Base-by-base conservation (phyloP, 441 rosid genomes). In the Sinapis alba region DNA sequence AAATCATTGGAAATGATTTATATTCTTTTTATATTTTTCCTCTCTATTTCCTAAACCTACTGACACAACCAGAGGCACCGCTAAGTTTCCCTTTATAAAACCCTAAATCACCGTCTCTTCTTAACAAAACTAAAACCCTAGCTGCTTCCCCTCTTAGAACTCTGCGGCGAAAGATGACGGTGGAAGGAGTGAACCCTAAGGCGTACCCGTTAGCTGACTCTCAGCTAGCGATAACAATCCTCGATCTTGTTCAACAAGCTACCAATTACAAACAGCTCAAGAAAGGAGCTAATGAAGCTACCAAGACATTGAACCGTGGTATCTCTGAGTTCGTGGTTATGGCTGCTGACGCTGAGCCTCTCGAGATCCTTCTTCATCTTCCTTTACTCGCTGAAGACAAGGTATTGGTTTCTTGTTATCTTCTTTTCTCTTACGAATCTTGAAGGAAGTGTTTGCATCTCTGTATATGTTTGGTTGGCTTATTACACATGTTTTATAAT, bases 171-270 rank as follows among this genome's bases (percentile, higher is more conserved):
- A 41, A 41, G 73, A 72, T 68, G 78, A 72, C 73, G 89, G 87
- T 89, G 1, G 96, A 88, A 53, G 84, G 85, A 28, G 98, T 93
- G 69, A 93, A 95, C 76, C 98, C 99, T 1, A 95, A 90, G 80
- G 99, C 99, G 2, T 93, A 91, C 65, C 99, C 99, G 0, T 81
- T 95, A 12, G 98, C 99, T 0, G 97, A 93, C 81, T 78, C 94
- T 11, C 90, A 91, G 76, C 82, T 95, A 18, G 69, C 92, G 0
- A 84, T 86, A 36, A 88, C 94, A 12, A 94, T 94, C n/a, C 77
- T 93, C 32, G 98, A 93, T 84, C 96, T 95, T 45, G 89, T 95
- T 62, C 96, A 91, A 72, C 99, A 95, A 83, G 99, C 98, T n/a
- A n/a, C n/a, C n/a, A n/a, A n/a, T n/a, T n/a, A n/a, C n/a, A n/a